phyloP scores from a whole-genome alignment of 495 filamentous ascomycete genomes.

The Beverwykella pulmonaria region DNA sequence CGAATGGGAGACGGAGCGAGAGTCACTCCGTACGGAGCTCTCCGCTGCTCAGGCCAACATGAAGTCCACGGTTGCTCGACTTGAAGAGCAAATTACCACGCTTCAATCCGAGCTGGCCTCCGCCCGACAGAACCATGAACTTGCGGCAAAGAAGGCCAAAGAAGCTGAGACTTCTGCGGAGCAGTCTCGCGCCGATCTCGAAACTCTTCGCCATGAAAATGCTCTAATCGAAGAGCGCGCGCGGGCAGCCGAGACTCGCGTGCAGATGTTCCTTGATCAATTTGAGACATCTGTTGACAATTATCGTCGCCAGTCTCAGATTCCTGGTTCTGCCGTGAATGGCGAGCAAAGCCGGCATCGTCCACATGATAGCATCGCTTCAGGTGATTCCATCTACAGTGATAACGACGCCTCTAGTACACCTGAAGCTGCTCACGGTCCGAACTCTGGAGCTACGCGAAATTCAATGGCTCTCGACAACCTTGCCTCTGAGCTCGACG shows the following conservation, averaged over 20 bases:
- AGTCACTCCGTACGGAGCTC: conserved; percentile 65
- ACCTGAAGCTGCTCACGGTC: conserved; percentile 19
- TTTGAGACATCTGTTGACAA: conserved; percentile 92
- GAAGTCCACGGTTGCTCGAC: conserved; percentile 53
- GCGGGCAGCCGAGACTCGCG: conserved; percentile 87
- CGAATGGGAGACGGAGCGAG: conserved; percentile 79
- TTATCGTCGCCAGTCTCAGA: conserved; percentile 79
- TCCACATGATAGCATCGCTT: conserved; percentile 37
- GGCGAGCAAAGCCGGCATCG: conserved; percentile 39
- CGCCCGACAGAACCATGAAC: conserved; percentile 68
- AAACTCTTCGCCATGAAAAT: conserved; percentile 82
- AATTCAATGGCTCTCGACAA: conserved; percentile 87
- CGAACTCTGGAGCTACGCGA: conserved; percentile 56
- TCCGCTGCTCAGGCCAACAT: conserved; percentile 68
- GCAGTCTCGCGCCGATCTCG: conserved; percentile 66
- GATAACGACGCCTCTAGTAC: conserved; percentile 33
- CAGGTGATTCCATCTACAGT: conserved; percentile 36
- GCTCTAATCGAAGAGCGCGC: conserved; percentile 75
- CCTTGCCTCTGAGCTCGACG: conserved; percentile 87
- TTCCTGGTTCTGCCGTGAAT: conserved; percentile 47
- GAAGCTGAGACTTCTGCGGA: conserved; percentile 35
- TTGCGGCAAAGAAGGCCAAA: conserved; percentile 60
- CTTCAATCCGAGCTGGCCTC: conserved; percentile 67
- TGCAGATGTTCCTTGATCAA: conserved; percentile 88
- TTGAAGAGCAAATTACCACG: conserved; percentile 71